Base-by-base conservation (phyloP, 208 protist species). In the Wallacemonas sp. region DNA sequence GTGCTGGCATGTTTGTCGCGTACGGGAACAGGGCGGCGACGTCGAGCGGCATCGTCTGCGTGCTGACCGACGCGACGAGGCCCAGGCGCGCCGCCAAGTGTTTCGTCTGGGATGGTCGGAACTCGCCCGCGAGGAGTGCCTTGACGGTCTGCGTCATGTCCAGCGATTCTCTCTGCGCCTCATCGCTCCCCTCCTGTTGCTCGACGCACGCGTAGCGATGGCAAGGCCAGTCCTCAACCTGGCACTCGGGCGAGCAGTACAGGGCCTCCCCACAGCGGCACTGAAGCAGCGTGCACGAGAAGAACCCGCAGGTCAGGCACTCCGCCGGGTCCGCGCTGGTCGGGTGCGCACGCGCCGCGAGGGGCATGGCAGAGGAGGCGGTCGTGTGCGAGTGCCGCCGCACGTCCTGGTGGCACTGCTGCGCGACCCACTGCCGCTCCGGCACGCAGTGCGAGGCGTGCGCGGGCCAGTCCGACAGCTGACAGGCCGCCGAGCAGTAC, bases 401-500 rank as follows among this genome's bases (percentile, higher is more conserved):
- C n/a, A 55, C 26, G 45, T 61, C 46, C 41, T 70, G 11, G 23
- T 22, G n/a, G 31, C 23, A 28, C 36, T 7, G 45, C 61, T 62
- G 22, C 36, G 31, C 23, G 28, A 63, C 10, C 41, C 41, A 48
- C 44, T 57, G 39, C 42, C 55, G 41, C 61, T 65, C 23, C 23
- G 10, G 41, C 39, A 11, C 62, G 63, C 39, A 46, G 57, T 50
- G 61, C 38, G 20, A 45, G 49, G 46, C 61, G 64, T 84, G 82
- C 39, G 52, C 52, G 3, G 78, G 38, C 82, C 82, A 87, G 65
- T 82, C 70, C 25, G 57, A 74, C 12, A 66, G 70, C 57, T 89
- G 82, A 57, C 79, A 83, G 18, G 54, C 32, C 2, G 57, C 65
- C 26, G 68, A 67, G 68, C 82, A 85, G 65, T 83, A 85, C 46